Conservation (phyloP, 1,284 basidiomycete species). For the Mycosarcoma mackinlayi region DNA sequence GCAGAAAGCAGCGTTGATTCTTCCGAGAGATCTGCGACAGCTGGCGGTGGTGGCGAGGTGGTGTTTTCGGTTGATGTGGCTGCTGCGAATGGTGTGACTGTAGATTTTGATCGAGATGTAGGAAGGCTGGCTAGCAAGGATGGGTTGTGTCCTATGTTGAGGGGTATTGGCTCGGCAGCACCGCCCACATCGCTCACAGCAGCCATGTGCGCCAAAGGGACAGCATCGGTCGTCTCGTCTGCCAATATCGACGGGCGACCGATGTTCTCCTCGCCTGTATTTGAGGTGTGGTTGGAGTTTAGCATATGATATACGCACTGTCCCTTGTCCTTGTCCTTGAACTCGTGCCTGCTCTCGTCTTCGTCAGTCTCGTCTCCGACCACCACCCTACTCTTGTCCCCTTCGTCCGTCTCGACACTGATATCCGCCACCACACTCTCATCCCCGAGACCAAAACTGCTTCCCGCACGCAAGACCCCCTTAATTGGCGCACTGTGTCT, state of each 20-base stretch:
- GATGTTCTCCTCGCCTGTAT: neutral
- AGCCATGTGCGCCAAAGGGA: too few species aligned
- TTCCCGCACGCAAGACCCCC: too few species aligned
- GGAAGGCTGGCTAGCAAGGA: neutral
- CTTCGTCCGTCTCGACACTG: neutral
- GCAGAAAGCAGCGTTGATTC: too few species aligned
- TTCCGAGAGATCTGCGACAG: neutral
- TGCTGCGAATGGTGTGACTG: neutral
- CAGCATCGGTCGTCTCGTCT: conserved; percentile 1
- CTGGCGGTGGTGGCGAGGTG: neutral
- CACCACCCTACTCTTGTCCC: conserved; percentile 18
- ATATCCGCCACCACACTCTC: neutral
- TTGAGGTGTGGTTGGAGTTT: too few species aligned
- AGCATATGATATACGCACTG: too few species aligned
- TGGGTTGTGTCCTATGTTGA: neutral
- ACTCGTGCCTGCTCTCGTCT: neutral
- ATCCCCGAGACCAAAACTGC: too few species aligned
- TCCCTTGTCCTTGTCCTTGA: too few species aligned
- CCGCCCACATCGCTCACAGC: too few species aligned
- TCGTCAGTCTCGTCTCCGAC: conserved; percentile 1
- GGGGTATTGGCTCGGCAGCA: too few species aligned
- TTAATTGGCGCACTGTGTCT: neutral
- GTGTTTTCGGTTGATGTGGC: neutral
- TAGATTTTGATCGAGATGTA: neutral
- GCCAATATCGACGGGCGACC: neutral